Percentiles rank a stretch among this genome's conserved stretches.
Conservation (phyloP, 2,329 filamentous ascomycete genomes). For the Colletotrichum filicis region DNA sequence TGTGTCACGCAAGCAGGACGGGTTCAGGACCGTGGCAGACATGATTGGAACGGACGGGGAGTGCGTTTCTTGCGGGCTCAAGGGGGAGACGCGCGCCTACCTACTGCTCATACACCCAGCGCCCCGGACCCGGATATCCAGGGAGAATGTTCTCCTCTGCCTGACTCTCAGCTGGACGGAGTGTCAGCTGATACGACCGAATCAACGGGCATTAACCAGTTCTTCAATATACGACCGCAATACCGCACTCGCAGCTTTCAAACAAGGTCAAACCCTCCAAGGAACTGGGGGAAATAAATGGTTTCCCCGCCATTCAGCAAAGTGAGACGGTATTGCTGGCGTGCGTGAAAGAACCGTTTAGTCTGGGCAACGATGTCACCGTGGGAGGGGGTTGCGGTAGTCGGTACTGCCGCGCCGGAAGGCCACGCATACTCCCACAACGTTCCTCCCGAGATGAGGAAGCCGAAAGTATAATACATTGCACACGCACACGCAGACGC, state of each 20-base stretch:
- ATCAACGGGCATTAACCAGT: neutral
- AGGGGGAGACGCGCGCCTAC: neutral
- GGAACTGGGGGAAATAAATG: neutral
- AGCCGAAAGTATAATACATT: conserved; percentile 22
- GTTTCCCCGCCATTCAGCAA: neutral
- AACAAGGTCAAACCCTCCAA: neutral
- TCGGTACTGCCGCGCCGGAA: neutral
- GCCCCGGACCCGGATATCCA: neutral
- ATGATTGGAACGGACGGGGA: neutral
- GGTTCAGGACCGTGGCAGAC: neutral
- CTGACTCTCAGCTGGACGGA: neutral
- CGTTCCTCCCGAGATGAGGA: conserved; percentile 6
- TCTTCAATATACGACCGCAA: neutral
- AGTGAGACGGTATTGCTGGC: neutral
- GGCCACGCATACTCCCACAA: neutral
- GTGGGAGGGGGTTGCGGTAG: neutral
- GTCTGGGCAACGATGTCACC: neutral
- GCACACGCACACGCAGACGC: neutral
- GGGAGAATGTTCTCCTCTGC: neutral
- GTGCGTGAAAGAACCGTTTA: neutral
- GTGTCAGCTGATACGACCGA: neutral
- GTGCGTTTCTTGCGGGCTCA: neutral
- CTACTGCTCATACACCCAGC: neutral
- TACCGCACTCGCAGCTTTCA: neutral
- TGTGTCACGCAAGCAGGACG: neutral